Evolutionary conservation across 805 yeast species (phyloP).

Genomic region (Kodamaea hsintzibuensis): DNA sequence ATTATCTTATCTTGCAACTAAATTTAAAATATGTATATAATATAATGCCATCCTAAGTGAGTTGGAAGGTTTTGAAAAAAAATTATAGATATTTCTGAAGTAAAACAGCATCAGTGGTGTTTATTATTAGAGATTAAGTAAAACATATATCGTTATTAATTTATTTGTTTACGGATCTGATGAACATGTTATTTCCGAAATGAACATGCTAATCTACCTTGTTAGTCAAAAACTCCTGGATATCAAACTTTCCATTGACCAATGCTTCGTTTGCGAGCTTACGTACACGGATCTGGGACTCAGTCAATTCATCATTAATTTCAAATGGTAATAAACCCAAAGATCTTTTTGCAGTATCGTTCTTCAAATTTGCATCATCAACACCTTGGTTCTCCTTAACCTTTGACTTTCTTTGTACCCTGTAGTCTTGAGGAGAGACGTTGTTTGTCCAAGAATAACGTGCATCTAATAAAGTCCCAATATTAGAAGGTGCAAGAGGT

Average conservation of each 20-base stretch:
- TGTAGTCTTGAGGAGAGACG: background rate
- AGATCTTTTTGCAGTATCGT: slow-evolving; percentile 20
- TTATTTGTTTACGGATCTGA: too few species aligned
- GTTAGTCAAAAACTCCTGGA: background rate
- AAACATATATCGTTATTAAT: too few species aligned
- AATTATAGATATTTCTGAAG: too few species aligned
- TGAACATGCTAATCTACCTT: background rate
- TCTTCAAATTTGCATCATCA: background rate
- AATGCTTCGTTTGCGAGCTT: slow-evolving; percentile 22
- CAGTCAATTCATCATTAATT: slow-evolving; percentile 20
- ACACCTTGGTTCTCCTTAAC: background rate
- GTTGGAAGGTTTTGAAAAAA: too few species aligned
- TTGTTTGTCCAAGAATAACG: slow-evolving; percentile 12
- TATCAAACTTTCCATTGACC: background rate
- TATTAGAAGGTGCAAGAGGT: slow-evolving; percentile 30
- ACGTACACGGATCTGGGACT: slow-evolving; percentile 27
- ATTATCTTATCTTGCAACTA: too few species aligned
- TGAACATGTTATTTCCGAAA: too few species aligned
- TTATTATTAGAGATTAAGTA: too few species aligned
- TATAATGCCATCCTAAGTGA: too few species aligned
- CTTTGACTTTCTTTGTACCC: background rate
- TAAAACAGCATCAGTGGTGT: too few species aligned
- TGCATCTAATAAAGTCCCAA: slow-evolving; percentile 17
- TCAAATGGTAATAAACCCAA: slow-evolving; percentile 29
- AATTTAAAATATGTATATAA: too few species aligned